Evolutionary conservation across 192 early-diverging fungal species (phyloP).

Genomic region (Glomus cerebriforme): DNA sequence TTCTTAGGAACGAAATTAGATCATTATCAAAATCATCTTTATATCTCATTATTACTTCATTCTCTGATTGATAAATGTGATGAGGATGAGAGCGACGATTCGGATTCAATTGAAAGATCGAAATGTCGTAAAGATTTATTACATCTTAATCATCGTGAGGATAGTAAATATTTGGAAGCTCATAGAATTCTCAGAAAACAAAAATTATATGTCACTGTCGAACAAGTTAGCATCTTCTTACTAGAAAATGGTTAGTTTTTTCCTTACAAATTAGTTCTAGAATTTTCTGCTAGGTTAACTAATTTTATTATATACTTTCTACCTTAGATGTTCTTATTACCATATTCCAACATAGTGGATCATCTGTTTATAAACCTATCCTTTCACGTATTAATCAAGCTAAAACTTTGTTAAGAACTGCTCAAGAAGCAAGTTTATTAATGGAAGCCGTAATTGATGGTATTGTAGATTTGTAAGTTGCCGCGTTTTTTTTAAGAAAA

Average conservation of each 20-base stretch:
- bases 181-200: slow-evolving; percentile 13
- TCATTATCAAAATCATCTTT: slow-evolving; percentile 31
- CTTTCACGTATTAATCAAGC: slow-evolving; percentile 36
- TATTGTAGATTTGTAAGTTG: slow-evolving; percentile 42
- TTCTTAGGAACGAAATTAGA: slow-evolving; percentile 33
- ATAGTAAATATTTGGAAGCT: slow-evolving; percentile 7
- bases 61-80: not conserved
- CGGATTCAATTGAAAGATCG: not conserved
- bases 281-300: not conserved
- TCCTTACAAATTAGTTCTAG: not conserved
- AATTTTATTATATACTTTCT: not conserved
- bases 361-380: slow-evolving; percentile 41
- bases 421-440: slow-evolving; percentile 44
- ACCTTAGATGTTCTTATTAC: slow-evolving; percentile 38
- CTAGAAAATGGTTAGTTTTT: slow-evolving; percentile 30
- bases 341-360: slow-evolving; percentile 45
- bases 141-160: slow-evolving; percentile 1
- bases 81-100: not conserved
- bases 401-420: slow-evolving; percentile 37
- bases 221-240: slow-evolving; percentile 46
- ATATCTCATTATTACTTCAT: slow-evolving; percentile 33
- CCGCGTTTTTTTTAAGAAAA: too few relatives aligned
- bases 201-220: slow-evolving; percentile 30
- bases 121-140: slow-evolving; percentile 11
- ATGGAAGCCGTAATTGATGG: slow-evolving; percentile 50